These are phyloP conservation scores for Tetrapisispora namnaoensis DNA, from an alignment of 805 yeast genomes.

Conservation along the genomic window DNA sequence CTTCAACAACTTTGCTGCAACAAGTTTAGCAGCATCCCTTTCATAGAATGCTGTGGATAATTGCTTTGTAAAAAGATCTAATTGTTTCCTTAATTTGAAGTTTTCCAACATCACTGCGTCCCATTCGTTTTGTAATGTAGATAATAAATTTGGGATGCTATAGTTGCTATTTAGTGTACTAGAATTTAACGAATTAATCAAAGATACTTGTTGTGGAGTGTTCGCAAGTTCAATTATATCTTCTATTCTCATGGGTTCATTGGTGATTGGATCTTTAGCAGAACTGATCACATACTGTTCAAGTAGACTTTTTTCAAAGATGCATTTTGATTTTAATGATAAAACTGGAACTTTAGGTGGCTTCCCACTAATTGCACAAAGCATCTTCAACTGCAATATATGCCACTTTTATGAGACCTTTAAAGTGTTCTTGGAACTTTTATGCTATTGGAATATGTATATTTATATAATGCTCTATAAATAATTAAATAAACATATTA, in stretches of 20 bases:
- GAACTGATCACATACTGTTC: conserved; percentile 52
- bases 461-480: not conserved
- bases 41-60: conserved; percentile 69
- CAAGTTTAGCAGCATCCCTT: conserved; percentile 85
- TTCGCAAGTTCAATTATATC: conserved; percentile 44
- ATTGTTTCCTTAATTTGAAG: conserved; percentile 64
- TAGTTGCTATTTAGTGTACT: conserved; percentile 36
- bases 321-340: conserved; percentile 56
- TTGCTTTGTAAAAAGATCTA: conserved; percentile 57
- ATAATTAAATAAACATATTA: not conserved
- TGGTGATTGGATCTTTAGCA: conserved; percentile 67
- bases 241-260: conserved; percentile 45
- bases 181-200: conserved; percentile 29
- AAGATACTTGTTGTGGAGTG: conserved; percentile 23
- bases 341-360: conserved; percentile 63
- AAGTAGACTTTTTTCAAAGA: conserved; percentile 59
- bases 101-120: conserved; percentile 77
- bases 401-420: not conserved
- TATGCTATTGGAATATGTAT: not conserved
- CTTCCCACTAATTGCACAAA: conserved; percentile 53
- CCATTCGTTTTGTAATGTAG: conserved; percentile 80
- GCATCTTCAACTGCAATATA: conserved; percentile 12
- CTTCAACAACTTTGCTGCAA: conserved; percentile 62
- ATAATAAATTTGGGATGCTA: conserved; percentile 61
- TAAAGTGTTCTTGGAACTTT: not conserved